Evolutionary conservation across 805 yeast species (phyloP).

Genomic region (Metschnikowia baotianmanensis): DNA sequence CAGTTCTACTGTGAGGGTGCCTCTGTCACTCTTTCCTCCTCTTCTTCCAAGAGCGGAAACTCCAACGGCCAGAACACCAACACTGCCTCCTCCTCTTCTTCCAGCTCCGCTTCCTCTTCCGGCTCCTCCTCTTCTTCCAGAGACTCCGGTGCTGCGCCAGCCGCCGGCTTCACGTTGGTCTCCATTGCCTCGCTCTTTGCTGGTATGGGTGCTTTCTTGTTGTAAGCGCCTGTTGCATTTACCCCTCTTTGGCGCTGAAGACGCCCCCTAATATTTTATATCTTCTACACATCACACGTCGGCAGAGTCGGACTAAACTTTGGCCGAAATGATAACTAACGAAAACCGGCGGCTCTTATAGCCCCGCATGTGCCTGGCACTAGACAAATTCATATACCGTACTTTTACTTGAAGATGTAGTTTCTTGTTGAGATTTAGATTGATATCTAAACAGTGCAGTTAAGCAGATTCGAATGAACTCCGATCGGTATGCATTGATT

Average conservation of each 20-base stretch:
- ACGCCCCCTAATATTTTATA: conserved; percentile 2
- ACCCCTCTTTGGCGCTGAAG: not conserved
- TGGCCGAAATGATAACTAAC: too few species aligned
- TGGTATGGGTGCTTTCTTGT: conserved; percentile 39
- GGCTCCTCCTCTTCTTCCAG: conserved; percentile 21
- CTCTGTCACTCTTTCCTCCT: conserved; percentile 41
- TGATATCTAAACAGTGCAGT: too few species aligned
- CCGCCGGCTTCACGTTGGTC: conserved; percentile 24
- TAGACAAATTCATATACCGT: too few species aligned
- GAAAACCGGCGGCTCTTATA: too few species aligned
- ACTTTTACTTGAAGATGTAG: too few species aligned
- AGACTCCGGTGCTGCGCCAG: conserved; percentile 27
- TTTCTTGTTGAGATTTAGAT: too few species aligned
- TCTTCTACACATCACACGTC: conserved; percentile 7
- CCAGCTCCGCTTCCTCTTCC: conserved; percentile 21
- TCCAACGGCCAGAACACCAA: conserved; percentile 24
- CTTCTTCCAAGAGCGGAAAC: conserved; percentile 39
- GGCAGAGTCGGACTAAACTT: too few species aligned
- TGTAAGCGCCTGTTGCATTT: conserved; percentile 16
- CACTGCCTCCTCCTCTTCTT: conserved; percentile 28
- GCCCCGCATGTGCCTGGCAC: too few species aligned
- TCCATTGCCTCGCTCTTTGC: conserved; percentile 33
- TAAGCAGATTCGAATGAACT: too few species aligned
- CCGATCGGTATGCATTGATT: too few species aligned
- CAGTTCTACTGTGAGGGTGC: conserved; percentile 61